Base-by-base conservation (phyloP, 768 basidiomycete genomes). In the Rhizopogon vesiculosus region DNA sequence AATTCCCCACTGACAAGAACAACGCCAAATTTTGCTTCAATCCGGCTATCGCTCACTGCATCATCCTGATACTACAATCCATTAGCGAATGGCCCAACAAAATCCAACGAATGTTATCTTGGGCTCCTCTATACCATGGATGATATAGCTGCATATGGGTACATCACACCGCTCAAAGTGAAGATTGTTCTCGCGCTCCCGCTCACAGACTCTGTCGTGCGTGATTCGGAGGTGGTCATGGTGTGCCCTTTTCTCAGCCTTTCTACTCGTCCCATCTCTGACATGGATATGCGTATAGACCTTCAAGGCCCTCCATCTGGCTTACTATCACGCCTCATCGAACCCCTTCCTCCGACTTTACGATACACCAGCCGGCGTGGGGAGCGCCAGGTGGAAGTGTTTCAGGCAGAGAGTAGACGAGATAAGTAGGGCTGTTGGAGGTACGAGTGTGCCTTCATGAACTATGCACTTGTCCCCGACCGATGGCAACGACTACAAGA, bases 81-180 rank as follows among this genome's bases (percentile, higher is more conserved):
- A 33, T 44, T 48, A 66, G 74, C 60, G 28, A 56, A 62, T 45
- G 62, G 78, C 57, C 79, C 78, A 16, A 76, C 76, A 29, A 92
- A 91, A 69, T 73, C 80, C 3, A 76, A 75, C 5, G 92, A 95
- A 35, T 86, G 87, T 66, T 96, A 94, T 65, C 78, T 93, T 39
- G 93, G 92, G 5, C 75, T 95, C 54, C 72, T 96, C 25, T 93
- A 91, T 68, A 80, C 87, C n/a, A 87, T 95, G 78, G 93, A 96
- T 71, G 93, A 95, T 61, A 87, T 91, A 49, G 92, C 91, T 2
- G 90, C 93, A 40, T 95, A 95, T 69, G 93, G 93, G 41, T 96
- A 93, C 71, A 82, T 93, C 49, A 93, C 91, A 9, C 91, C 93
- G 12, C 74, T 91, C 58, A 91, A 88, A 65, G 79, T 93, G 63